Percentiles rank a stretch among this genome's conserved stretches.
These are phyloP conservation scores for Bacidia rubella DNA, from an alignment of 495 filamentous ascomycete species.

Conservation along the genomic window DNA sequence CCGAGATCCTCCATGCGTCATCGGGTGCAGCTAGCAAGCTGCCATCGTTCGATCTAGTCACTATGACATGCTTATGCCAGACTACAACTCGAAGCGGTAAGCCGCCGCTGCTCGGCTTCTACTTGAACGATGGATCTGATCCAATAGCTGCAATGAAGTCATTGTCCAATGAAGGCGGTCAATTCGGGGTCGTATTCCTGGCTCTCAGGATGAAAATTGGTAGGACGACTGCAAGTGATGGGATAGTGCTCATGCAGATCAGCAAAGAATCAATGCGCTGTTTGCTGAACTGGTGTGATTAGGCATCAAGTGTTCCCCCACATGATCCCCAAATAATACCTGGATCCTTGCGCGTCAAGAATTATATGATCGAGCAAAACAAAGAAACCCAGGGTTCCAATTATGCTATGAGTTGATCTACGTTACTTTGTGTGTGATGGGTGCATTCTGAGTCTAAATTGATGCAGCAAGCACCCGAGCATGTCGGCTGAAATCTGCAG, in stretches of 20 bases:
- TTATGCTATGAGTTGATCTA: no score
- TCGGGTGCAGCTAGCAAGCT: slow-evolving; percentile 3
- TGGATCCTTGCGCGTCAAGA: no score
- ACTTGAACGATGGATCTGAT: background rate
- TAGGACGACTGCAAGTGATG: no score
- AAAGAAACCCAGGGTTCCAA: no score
- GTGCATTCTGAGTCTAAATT: no score
- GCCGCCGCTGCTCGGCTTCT: background rate
- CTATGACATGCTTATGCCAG: slow-evolving; percentile 7
- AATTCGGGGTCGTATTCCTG: background rate
- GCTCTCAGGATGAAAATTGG: background rate
- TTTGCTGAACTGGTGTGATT: background rate
- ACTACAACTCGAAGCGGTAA: background rate
- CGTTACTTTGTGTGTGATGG: no score
- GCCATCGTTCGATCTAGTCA: background rate
- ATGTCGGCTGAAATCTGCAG: background rate
- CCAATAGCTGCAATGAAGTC: background rate
- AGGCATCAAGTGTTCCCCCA: background rate
- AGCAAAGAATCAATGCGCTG: no score
- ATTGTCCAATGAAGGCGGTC: background rate
- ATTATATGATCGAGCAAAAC: no score
- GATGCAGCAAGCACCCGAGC: background rate
- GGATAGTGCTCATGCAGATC: no score
- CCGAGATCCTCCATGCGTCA: slow-evolving; percentile 7
- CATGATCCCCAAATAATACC: no score